phyloP scores from a whole-genome alignment of 1,284 basidiomycete genomes.

The Papiliotrema nemorosa region DNA sequence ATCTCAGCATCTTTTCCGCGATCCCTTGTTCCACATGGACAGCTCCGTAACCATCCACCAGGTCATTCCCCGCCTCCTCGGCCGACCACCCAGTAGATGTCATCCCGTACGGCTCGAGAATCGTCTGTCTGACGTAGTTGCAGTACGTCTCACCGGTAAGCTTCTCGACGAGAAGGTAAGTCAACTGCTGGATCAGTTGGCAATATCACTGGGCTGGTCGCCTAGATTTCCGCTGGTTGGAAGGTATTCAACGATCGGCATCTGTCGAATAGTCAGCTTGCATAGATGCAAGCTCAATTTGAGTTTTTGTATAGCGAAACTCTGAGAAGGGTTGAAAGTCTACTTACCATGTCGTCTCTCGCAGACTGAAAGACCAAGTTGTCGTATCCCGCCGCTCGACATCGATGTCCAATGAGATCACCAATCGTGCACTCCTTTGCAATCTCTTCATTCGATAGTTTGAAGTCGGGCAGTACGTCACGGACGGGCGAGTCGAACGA shows the following conservation, averaged over 20 bases:
- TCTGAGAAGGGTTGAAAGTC: not conserved
- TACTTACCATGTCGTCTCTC: conserved; percentile 2
- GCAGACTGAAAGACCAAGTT: not conserved
- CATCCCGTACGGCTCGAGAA: conserved; percentile 4
- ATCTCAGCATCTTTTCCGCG: not conserved
- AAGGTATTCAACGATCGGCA: not conserved
- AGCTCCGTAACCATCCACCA: not conserved
- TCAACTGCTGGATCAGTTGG: not conserved
- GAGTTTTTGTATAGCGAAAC: not conserved
- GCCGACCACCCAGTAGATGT: not conserved
- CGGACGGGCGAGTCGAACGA: conserved; percentile 1
- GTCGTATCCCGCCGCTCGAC: not conserved
- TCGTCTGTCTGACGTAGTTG: not conserved
- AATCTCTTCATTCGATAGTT: not conserved
- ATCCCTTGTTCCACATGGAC: not conserved
- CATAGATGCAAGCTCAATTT: not conserved
- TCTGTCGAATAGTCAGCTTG: not conserved
- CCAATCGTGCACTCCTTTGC: not conserved
- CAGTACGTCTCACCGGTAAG: conserved; percentile 2
- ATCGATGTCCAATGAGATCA: not conserved
- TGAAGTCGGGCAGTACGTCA: conserved; percentile 4
- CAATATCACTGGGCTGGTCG: not conserved
- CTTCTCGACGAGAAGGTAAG: not conserved
- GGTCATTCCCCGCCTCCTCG: not conserved
- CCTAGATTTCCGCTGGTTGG: not conserved